Evolutionary conservation across 306 rosid species (phyloP).

Genomic region (Psophocarpus tetragonolobus): DNA sequence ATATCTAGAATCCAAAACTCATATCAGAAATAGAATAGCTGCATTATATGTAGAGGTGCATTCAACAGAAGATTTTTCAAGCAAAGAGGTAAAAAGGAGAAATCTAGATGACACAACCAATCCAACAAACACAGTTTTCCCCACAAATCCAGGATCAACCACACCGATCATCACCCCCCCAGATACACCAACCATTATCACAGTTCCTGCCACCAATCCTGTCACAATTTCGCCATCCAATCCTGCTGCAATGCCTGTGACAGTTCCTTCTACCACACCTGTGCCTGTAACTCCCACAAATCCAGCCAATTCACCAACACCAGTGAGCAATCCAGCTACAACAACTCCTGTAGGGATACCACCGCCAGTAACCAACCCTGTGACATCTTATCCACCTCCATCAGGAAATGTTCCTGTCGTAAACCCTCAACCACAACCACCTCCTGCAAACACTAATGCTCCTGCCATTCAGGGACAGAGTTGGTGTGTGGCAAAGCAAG

Average conservation of each 20-base stretch:
- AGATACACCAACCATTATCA: slow-evolving; percentile 67
- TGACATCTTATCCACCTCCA: slow-evolving; percentile 80
- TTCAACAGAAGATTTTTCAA: slow-evolving; percentile 48
- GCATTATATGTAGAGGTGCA: slow-evolving; percentile 54
- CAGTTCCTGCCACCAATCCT: slow-evolving; percentile 82
- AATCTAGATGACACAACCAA: slow-evolving; percentile 47
- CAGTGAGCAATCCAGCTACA: slow-evolving; percentile 46
- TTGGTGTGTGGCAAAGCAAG: slow-evolving; percentile 89
- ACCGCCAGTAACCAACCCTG: slow-evolving; percentile 66
- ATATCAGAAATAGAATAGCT: slow-evolving; percentile 40
- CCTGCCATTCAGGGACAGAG: slow-evolving; percentile 74
- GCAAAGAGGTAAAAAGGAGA: slow-evolving; percentile 28
- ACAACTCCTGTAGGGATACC: slow-evolving; percentile 50
- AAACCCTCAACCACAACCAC: slow-evolving; percentile 53
- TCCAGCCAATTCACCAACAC: slow-evolving; percentile 48
- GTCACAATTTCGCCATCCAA: slow-evolving; percentile 61
- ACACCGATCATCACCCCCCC: slow-evolving; percentile 50
- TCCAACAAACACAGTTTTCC: slow-evolving; percentile 59
- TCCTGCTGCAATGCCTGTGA: slow-evolving; percentile 62
- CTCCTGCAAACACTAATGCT: slow-evolving; percentile 53
- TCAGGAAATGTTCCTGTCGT: slow-evolving; percentile 55
- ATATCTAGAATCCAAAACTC: slow-evolving; percentile 46
- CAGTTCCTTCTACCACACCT: slow-evolving; percentile 70
- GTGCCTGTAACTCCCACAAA: slow-evolving; percentile 52
- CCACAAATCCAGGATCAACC: slow-evolving; percentile 55